Base-by-base conservation (phyloP, 257 asterid genomes). In the Solanum verrucosum region DNA sequence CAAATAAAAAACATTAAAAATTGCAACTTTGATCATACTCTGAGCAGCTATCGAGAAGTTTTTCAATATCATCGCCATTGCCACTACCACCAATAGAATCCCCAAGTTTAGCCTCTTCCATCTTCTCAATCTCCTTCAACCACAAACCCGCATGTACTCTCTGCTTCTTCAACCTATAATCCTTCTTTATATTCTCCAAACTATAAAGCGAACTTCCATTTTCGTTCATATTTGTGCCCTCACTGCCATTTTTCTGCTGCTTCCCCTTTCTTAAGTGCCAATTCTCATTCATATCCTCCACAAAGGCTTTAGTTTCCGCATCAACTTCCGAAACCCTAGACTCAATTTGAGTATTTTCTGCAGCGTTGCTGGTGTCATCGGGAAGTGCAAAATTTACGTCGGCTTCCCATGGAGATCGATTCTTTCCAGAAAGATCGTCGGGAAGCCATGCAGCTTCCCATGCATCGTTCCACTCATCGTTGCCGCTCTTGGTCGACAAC, bases 361-460 rank as follows among this genome's bases (percentile, higher is more conserved):
- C n/a, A 59, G 91, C 33, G 84, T 74, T 8, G 84, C 89, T 8
- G 23, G 70, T 40, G 25, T 49, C 84, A 0, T 67, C 84, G 44
- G 89, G 44, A 40, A 87, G 88, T 33, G 92, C 91, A 94, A 96
- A 93, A 88, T 89, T 90, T 86, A 97, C 98, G 89, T 97, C 98
- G 67, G 98, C 74, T 83, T 97, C 99, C 98, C 98, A 97, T 23
- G 97, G 95, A 1, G 98, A 92, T 27, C 96, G 95, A 78, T 91
- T 89, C 89, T 93, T 94, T 7, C 91, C 94, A 65, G 94, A 89
- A 83, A 93, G 92, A 75, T 96, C 96, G 67, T 94, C 97, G 4
- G 98, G 98, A 29, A 95, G 94, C 99, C 99, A 97, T 2, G 98
- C 97, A 14, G 96, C 90, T 91, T 96, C 99, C 99, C 98, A 96